Evolutionary conservation across 2,329 filamentous ascomycete genomes (phyloP).

Genomic region (Colletotrichum noveboracense): DNA sequence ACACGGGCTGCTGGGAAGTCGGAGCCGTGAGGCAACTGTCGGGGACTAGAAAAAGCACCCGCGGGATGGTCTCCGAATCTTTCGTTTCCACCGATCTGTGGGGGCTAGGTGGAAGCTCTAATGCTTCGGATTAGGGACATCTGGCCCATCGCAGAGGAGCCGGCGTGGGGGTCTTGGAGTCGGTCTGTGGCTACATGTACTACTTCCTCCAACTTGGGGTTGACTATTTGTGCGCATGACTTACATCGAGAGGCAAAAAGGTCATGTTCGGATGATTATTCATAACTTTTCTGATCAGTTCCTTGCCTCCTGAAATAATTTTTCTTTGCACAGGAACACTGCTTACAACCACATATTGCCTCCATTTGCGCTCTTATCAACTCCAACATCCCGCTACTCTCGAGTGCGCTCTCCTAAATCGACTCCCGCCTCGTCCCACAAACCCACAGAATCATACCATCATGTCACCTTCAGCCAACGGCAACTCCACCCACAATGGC

Average conservation of each 20-base stretch:
- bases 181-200: neutral
- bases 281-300: neutral
- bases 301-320: neutral
- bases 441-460: neutral
- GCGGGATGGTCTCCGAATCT: neutral
- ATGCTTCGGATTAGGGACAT: neutral
- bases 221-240: neutral
- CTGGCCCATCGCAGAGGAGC: neutral
- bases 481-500: neutral
- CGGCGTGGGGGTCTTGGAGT: conserved; percentile 9
- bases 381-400: neutral
- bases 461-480: conserved; percentile 17
- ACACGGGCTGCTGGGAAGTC: neutral
- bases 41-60: neutral
- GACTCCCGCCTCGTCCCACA: neutral
- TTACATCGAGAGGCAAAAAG: neutral
- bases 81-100: conserved; percentile 3
- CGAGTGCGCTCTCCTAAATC: neutral
- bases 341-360: neutral
- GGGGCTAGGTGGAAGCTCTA: neutral
- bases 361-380: neutral
- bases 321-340: neutral
- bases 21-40: neutral
- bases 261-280: neutral
- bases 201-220: neutral